These are phyloP conservation scores for Asterella californica DNA, from an alignment of 225 moss, liverwort and hornwort genomes.

Conservation along the genomic window DNA sequence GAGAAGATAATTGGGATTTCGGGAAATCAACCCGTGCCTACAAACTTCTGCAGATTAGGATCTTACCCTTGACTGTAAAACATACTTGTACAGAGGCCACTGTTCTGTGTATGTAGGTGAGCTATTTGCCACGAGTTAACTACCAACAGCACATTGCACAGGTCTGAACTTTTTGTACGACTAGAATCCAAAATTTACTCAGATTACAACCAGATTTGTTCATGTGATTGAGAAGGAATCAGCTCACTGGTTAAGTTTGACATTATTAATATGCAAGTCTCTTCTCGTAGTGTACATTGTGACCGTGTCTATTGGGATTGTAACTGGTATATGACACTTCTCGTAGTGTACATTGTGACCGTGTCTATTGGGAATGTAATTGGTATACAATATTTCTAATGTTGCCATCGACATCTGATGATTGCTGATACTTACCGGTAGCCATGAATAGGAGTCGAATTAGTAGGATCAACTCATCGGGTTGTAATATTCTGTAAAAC, in stretches of 20 bases:
- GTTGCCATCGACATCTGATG: neutral
- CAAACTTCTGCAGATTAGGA: slow-evolving; percentile 18
- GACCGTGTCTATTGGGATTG: neutral
- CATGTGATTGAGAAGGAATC: slow-evolving; percentile 15
- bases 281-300: neutral
- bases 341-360: neutral
- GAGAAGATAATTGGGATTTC: slow-evolving; percentile 13
- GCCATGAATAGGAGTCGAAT: neutral
- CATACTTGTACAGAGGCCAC: slow-evolving; percentile 39
- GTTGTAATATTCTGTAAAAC: neutral
- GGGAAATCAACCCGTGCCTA: slow-evolving; percentile 5
- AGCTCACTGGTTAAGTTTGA: slow-evolving; percentile 10
- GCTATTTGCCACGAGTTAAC: neutral
- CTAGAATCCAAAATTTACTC: slow-evolving; percentile 26
- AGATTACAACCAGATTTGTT: slow-evolving; percentile 21
- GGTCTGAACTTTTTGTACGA: slow-evolving; percentile 36
- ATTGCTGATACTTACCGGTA: neutral
- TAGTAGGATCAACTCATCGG: neutral
- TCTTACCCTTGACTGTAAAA: slow-evolving; percentile 27
- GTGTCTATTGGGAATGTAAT: neutral
- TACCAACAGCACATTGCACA: slow-evolving; percentile 8
- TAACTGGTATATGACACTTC: neutral
- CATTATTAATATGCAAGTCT: slow-evolving; percentile 2
- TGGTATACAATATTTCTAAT: neutral
- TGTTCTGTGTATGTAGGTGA: slow-evolving; percentile 13